Conservation (phyloP, 2,329 filamentous ascomycete species). For the Colletotrichum sp. region DNA sequence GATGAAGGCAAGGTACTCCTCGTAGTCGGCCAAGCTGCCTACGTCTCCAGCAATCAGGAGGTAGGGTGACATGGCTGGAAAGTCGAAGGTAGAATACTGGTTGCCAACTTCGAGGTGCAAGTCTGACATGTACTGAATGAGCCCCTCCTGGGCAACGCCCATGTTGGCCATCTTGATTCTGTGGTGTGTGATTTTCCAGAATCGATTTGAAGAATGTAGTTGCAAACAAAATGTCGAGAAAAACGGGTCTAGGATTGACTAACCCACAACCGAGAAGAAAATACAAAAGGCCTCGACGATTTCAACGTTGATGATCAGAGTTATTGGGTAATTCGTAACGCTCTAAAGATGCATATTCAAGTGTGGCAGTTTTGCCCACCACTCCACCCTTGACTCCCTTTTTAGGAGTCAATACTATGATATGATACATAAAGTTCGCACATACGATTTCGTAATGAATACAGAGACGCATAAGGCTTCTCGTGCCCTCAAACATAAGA, state of each 20-base stretch:
- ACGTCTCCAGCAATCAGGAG: conserved; percentile 57
- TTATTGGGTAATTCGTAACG: not conserved
- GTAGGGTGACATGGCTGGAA: conserved; percentile 43
- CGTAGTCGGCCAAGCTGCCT: conserved; percentile 52
- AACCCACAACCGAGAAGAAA: not conserved
- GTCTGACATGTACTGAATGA: conserved; percentile 54
- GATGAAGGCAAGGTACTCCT: conserved; percentile 49
- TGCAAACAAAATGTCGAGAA: not conserved
- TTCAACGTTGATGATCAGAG: not conserved
- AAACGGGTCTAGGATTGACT: not conserved
- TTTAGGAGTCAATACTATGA: not conserved
- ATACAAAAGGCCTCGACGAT: not conserved
- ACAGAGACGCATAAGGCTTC: conserved; percentile 1
- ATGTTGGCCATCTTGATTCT: not conserved
- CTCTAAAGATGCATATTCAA: not conserved
- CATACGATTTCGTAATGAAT: conserved; percentile 13
- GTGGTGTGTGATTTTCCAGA: not conserved
- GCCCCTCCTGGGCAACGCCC: not conserved
- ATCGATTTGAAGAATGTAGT: not conserved
- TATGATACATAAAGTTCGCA: conserved; percentile 13
- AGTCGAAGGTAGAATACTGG: conserved; percentile 46
- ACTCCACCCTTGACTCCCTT: not conserved
- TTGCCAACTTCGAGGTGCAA: conserved; percentile 53
- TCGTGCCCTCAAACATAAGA: not conserved
- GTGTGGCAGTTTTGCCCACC: not conserved